Evolutionary conservation across 345 rosid species (phyloP).

Genomic region (Xanthoceras sorbifolium): DNA sequence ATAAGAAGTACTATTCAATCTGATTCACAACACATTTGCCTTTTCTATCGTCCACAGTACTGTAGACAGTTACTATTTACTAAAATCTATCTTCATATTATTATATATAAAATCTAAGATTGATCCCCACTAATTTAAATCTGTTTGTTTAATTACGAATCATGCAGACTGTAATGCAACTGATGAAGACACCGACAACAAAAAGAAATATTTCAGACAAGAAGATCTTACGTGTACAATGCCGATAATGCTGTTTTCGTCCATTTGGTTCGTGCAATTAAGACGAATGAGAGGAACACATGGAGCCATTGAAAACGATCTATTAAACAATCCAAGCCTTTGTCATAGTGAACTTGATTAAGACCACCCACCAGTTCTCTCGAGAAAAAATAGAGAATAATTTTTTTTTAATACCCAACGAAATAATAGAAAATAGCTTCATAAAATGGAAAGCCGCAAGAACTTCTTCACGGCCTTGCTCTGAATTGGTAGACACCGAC

Average conservation of each 20-base stretch:
- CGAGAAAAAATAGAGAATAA: background rate
- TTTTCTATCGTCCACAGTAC: constrained; percentile 2
- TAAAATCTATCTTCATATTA: background rate
- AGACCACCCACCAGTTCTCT: constrained; percentile 25
- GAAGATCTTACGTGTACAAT: constrained; percentile 24
- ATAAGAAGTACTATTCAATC: background rate
- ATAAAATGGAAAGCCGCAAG: constrained; percentile 9
- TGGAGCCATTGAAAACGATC: constrained; percentile 32
- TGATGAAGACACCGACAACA: constrained; percentile 10
- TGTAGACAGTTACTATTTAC: background rate
- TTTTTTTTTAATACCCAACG: background rate
- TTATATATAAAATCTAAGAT: background rate
- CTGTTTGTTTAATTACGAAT: background rate
- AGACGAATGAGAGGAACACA: constrained; percentile 24
- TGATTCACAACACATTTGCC: constrained; percentile 8
- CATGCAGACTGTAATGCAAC: background rate
- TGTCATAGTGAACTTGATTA: constrained; percentile 23
- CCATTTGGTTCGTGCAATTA: constrained; percentile 25
- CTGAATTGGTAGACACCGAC: constrained; percentile 11
- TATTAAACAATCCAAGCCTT: constrained; percentile 7
- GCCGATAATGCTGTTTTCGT: constrained; percentile 18
- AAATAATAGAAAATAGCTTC: background rate
- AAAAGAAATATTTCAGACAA: background rate
- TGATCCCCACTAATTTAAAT: background rate
- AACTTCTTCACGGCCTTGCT: background rate